Evolutionary conservation across 2,329 filamentous ascomycete species (phyloP).

Genomic region (Dactylellina cionopaga): DNA sequence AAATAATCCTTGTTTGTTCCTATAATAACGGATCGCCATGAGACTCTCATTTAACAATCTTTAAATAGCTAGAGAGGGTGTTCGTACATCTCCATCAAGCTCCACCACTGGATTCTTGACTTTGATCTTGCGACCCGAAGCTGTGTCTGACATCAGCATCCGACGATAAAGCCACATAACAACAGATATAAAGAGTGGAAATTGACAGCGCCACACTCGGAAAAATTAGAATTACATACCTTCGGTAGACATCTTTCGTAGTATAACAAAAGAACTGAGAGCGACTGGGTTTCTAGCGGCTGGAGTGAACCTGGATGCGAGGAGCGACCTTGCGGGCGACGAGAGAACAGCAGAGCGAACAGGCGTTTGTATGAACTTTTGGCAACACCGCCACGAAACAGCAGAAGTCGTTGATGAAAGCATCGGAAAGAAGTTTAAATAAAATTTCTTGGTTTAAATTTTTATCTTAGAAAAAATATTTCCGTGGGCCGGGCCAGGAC

Average conservation of each 20-base stretch:
- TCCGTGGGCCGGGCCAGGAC: conserved; percentile 21
- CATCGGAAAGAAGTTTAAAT: conserved; percentile 16
- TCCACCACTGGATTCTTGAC: conserved; percentile 99
- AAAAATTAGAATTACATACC: conserved; percentile 18
- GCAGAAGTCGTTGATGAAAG: conserved; percentile 37
- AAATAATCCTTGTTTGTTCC: conserved; percentile 98
- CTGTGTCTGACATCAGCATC: neutral
- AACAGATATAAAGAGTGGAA: neutral
- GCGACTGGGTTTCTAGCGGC: conserved; percentile 26
- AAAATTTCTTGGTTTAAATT: conserved; percentile 20
- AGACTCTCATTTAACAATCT: neutral
- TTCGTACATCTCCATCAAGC: conserved; percentile 78
- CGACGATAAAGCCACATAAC: neutral
- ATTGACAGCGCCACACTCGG: neutral
- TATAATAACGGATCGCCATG: conserved; percentile 28
- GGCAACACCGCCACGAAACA: conserved; percentile 40
- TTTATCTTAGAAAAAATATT: neutral
- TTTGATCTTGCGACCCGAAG: conserved; percentile 79
- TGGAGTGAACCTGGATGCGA: conserved; percentile 9
- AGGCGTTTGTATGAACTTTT: conserved; percentile 36
- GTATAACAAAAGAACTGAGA: conserved; percentile 24
- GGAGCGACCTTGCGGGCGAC: conserved; percentile 27
- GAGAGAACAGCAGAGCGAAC: conserved; percentile 14
- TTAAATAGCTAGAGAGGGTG: conserved; percentile 32
- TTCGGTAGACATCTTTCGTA: conserved; percentile 43